These are phyloP conservation scores for Trypanosoma melophagium DNA, from an alignment of 208 protist genomes.

Conservation along the genomic window DNA sequence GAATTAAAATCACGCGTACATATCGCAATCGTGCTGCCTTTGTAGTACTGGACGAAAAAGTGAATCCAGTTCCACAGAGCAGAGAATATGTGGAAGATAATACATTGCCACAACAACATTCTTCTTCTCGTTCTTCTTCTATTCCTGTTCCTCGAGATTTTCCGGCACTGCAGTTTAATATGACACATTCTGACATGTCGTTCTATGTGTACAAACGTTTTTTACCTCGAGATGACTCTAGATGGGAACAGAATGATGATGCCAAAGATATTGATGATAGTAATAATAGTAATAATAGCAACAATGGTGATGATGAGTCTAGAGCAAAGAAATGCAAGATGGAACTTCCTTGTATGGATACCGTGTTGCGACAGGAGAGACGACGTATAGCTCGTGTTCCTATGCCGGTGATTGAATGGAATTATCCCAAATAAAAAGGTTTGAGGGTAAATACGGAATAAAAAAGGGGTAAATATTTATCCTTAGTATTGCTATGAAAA, in stretches of 20 bases:
- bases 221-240: slow-evolving; percentile 7
- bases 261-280: not conserved
- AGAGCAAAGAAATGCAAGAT: not conserved
- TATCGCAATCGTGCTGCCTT: slow-evolving; percentile 48
- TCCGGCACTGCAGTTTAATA: slow-evolving; percentile 13
- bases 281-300: not conserved
- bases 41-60: slow-evolving; percentile 17
- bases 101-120: not conserved
- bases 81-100: not conserved
- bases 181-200: slow-evolving; percentile 24
- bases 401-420: slow-evolving; percentile 62
- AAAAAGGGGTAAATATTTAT: too few species aligned
- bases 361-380: slow-evolving; percentile 21
- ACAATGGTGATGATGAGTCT: not conserved
- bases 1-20: slow-evolving; percentile 48
- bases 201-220: slow-evolving; percentile 51
- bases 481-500: not conserved
- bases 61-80: not conserved
- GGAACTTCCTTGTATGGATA: slow-evolving; percentile 18
- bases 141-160: not conserved
- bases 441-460: too few species aligned
- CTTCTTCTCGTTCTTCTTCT: too few species aligned
- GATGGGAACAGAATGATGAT: not conserved
- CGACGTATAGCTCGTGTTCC: slow-evolving; percentile 48
- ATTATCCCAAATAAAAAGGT: slow-evolving; percentile 33